phyloP scores from a whole-genome alignment of 2,329 filamentous ascomycete genomes.

The Pseudopithomyces chartarum region DNA sequence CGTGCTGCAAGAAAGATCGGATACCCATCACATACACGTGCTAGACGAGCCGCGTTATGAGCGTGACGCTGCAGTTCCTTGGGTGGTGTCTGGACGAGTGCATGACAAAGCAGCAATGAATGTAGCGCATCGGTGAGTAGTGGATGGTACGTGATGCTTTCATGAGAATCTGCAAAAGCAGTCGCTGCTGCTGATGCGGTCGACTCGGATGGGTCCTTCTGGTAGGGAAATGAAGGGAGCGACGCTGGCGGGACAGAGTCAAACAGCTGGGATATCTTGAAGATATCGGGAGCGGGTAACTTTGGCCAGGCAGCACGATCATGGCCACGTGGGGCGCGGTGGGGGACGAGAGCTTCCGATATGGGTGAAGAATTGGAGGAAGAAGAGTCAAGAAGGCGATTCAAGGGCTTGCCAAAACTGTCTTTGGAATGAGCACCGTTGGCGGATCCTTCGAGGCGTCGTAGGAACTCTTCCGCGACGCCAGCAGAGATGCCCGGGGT shows the following conservation, averaged over 20 bases:
- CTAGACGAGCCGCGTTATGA: conserved; percentile 78
- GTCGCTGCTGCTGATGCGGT: conserved; percentile 40
- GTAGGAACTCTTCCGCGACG: conserved; percentile 59
- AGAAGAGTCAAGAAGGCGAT: conserved; percentile 33
- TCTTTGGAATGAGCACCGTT: conserved; percentile 23
- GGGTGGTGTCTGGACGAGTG: conserved; percentile 76
- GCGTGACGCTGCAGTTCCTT: conserved; percentile 81
- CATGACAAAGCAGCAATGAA: conserved; percentile 76
- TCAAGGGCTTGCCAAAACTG: conserved; percentile 13
- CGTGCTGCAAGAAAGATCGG: conserved; percentile 77
- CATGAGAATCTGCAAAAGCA: conserved; percentile 55
- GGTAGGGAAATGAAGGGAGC: conserved; percentile 68
- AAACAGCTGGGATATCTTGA: conserved; percentile 70
- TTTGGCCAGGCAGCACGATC: conserved; percentile 49
- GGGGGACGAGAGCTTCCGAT: conserved; percentile 53
- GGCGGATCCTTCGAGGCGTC: conserved; percentile 28
- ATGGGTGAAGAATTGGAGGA: conserved; percentile 25
- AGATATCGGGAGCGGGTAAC: conserved; percentile 56
- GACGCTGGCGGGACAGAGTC: conserved; percentile 67
- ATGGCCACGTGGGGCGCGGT: conserved; percentile 35
- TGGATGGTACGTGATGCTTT: conserved; percentile 79
- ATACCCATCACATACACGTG: conserved; percentile 76
- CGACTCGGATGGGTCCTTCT: conserved; percentile 33
- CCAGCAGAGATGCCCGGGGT: conserved; percentile 70
- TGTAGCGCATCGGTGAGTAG: conserved; percentile 80